Percentiles rank a stretch among this genome's conserved stretches.
phyloP scores from a whole-genome alignment of 768 basidiomycete genomes.

The Boletus bicolor region DNA sequence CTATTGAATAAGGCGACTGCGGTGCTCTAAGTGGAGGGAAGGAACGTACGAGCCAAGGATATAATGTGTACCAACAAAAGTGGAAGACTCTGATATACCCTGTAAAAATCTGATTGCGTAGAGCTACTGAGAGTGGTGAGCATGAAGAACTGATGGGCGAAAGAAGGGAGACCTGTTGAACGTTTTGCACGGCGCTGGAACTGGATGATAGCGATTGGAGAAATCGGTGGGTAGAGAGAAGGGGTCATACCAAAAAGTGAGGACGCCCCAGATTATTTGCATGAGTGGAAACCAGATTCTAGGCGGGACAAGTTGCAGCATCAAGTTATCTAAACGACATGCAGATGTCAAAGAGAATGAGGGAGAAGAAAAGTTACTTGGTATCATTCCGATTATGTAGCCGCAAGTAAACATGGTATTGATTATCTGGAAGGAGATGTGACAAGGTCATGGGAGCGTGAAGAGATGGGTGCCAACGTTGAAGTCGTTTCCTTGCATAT shows the following conservation, averaged over 20 bases:
- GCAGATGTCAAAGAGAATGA: not conserved
- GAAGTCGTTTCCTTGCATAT: constrained; percentile 61
- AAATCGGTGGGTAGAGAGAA: not conserved
- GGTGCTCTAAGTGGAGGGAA: not conserved
- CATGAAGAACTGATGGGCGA: not conserved
- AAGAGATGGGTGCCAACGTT: constrained; percentile 39
- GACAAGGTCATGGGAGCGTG: not conserved
- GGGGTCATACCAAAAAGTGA: constrained; percentile 55
- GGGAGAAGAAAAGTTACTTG: constrained; percentile 38
- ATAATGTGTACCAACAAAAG: constrained; percentile 74
- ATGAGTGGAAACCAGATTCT: constrained; percentile 64
- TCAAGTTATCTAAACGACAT: constrained; percentile 51
- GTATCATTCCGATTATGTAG: constrained; percentile 73
- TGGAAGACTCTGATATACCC: constrained; percentile 70
- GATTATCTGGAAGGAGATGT: constrained; percentile 43
- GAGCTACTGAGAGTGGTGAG: constrained; percentile 37
- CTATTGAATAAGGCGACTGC: constrained; percentile 28
- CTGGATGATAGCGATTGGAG: constrained; percentile 30
- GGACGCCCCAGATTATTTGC: constrained; percentile 63
- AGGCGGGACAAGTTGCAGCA: constrained; percentile 60
- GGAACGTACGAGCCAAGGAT: constrained; percentile 63
- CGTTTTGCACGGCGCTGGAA: constrained; percentile 52
- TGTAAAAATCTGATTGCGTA: constrained; percentile 72
- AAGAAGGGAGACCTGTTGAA: constrained; percentile 45
- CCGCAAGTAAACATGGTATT: constrained; percentile 73